phyloP scores from a whole-genome alignment of 139 green algal species.

The Micractinium sp. region DNA sequence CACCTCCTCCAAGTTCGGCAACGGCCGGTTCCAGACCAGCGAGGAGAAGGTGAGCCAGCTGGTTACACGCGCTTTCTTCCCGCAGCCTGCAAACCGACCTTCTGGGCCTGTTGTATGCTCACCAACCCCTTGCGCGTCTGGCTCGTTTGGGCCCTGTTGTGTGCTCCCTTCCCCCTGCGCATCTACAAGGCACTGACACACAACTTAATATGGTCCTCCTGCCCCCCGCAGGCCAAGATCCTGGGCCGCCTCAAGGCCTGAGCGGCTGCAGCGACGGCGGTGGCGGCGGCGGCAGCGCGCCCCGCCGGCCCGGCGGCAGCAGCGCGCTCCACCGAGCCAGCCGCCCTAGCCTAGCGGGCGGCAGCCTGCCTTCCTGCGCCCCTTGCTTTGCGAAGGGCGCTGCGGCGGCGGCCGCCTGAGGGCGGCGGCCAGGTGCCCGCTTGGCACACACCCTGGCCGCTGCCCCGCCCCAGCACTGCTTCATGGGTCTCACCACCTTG shows the following conservation, averaged over 20 bases:
- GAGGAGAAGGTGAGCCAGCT: slow-evolving; percentile 86
- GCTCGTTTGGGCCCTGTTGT: no score
- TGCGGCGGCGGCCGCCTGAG: no score
- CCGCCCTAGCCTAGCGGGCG: not conserved
- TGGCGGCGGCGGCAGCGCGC: not conserved
- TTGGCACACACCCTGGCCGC: not conserved
- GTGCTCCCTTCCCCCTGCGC: no score
- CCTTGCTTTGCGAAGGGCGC: not conserved
- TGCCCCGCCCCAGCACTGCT: not conserved
- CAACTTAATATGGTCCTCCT: no score
- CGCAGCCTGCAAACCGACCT: no score
- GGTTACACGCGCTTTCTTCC: no score
- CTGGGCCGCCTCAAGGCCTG: slow-evolving; percentile 79
- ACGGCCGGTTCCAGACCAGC: slow-evolving; percentile 98
- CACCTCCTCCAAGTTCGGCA: slow-evolving; percentile 98
- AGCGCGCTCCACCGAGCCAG: not conserved
- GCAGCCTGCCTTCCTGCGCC: no score
- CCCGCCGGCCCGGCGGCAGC: not conserved
- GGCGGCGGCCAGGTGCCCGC: no score
- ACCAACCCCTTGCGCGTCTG: no score
- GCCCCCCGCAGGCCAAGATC: slow-evolving; percentile 28
- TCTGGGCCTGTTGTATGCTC: no score
- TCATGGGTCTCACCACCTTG: no score
- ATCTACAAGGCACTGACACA: no score
- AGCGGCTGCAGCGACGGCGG: not conserved